phyloP scores from a whole-genome alignment of 2,329 filamentous ascomycete species.

The Ophiostoma perfectum region DNA sequence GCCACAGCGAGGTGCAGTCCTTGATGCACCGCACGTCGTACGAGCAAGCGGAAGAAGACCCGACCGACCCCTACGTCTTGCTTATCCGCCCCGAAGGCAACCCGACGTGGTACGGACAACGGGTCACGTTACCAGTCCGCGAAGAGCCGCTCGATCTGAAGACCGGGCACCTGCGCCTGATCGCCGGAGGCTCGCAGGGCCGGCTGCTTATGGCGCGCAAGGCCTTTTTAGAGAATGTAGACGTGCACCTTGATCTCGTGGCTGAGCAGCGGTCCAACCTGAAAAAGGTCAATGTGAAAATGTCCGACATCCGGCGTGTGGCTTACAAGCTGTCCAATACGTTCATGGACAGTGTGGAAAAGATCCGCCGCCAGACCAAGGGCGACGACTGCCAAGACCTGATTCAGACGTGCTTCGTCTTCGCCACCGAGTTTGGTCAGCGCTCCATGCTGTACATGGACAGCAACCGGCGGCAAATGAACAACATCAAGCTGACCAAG shows the following conservation, averaged over 20 bases:
- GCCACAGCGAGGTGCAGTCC: slow-evolving; percentile 74
- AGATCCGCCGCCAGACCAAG: slow-evolving; percentile 77
- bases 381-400: slow-evolving; percentile 88
- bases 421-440: slow-evolving; percentile 97
- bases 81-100: slow-evolving; percentile 76
- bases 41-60: slow-evolving; percentile 60
- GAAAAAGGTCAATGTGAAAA: slow-evolving; percentile 80
- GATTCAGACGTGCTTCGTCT: slow-evolving; percentile 96
- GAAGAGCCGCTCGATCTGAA: slow-evolving; percentile 81
- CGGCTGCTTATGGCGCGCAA: slow-evolving; percentile 73
- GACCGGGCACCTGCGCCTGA: slow-evolving; percentile 75
- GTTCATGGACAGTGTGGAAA: slow-evolving; percentile 97
- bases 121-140: slow-evolving; percentile 64
- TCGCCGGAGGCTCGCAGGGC: slow-evolving; percentile 79
- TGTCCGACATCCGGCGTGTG: slow-evolving; percentile 92
- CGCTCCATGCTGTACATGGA: slow-evolving; percentile 94
- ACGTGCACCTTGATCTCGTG: slow-evolving; percentile 78
- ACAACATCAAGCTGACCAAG: slow-evolving; percentile 90
- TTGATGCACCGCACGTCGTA: slow-evolving; percentile 68
- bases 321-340: slow-evolving; percentile 95
- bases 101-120: slow-evolving; percentile 75
- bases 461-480: slow-evolving; percentile 90
- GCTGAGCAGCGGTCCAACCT: slow-evolving; percentile 92
- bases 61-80: slow-evolving; percentile 75
- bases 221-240: slow-evolving; percentile 70